Percentiles rank a stretch among this genome's conserved stretches.
Conservation (phyloP, 306 rosid species). For the Myrica gale region DNA sequence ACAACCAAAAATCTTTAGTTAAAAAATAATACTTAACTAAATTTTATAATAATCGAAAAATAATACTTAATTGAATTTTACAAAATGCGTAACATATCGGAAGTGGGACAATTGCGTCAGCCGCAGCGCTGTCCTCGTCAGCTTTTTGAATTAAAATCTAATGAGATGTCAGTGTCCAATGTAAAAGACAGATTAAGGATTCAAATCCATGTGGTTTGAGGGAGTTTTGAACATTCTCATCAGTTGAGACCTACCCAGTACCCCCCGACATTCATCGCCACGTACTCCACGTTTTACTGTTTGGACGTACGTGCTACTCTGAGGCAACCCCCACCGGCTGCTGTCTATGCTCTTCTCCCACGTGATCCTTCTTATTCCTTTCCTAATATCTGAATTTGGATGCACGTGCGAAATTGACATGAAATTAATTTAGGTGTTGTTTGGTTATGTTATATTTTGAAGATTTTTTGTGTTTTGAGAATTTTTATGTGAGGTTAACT, state of each 20-base stretch:
- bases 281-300: not conserved
- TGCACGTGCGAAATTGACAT: not conserved
- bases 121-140: not conserved
- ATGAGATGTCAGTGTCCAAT: not conserved
- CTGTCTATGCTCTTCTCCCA: too few species aligned
- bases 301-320: not conserved
- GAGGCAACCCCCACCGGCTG: not conserved
- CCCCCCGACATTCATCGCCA: too few species aligned
- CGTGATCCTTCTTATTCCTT: too few species aligned
- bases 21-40: too few species aligned
- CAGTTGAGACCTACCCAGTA: not conserved
- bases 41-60: too few species aligned
- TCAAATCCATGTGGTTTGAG: not conserved
- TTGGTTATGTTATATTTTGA: too few species aligned
- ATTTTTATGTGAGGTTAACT: too few species aligned
- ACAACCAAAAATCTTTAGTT: too few species aligned
- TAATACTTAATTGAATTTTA: too few species aligned
- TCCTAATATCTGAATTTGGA: too few species aligned
- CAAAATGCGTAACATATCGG: not conserved
- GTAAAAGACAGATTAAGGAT: not conserved
- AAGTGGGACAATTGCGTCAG: not conserved
- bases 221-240: not conserved
- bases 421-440: too few species aligned
- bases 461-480: too few species aligned
- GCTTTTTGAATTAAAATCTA: not conserved